Conservation (phyloP, 2,329 filamentous ascomycete species). For the Aspergillus ustus region DNA sequence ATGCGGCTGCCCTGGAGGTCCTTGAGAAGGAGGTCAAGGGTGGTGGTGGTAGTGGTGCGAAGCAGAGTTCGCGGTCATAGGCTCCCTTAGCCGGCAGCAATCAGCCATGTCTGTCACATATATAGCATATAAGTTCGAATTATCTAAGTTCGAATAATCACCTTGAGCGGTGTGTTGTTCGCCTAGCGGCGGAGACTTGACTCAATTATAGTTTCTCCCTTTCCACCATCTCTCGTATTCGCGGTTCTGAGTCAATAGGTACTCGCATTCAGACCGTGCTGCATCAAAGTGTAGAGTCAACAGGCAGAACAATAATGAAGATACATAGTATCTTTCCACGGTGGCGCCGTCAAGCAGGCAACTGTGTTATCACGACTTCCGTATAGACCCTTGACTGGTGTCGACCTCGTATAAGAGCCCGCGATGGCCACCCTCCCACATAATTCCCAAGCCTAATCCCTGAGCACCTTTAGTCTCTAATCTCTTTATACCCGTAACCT, state of each 20-base stretch:
- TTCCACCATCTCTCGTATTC: not conserved
- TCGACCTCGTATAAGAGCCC: not conserved
- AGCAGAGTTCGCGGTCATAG: constrained; percentile 5
- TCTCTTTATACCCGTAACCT: too few relatives aligned
- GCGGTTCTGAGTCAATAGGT: not conserved
- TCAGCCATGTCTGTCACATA: not conserved
- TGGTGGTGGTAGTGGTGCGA: constrained; percentile 19
- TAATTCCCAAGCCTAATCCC: not conserved
- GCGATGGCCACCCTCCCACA: not conserved
- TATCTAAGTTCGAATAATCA: not conserved
- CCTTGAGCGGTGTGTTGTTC: not conserved
- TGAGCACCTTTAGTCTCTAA: not conserved
- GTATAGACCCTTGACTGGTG: not conserved
- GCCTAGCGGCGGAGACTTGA: not conserved
- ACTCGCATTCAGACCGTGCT: not conserved
- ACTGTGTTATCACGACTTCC: not conserved
- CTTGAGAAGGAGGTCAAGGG: constrained; percentile 44
- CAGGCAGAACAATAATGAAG: not conserved
- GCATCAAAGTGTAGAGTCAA: not conserved
- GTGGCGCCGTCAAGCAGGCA: not conserved
- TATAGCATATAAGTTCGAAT: not conserved
- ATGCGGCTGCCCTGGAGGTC: constrained; percentile 39
- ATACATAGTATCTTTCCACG: not conserved
- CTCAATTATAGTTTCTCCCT: not conserved
- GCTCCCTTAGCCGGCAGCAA: not conserved